Evolutionary conservation across 139 green algal species (phyloP), one percentile per base, ranked within the genome.

Genomic region (Asterochloris sp.): DNA sequence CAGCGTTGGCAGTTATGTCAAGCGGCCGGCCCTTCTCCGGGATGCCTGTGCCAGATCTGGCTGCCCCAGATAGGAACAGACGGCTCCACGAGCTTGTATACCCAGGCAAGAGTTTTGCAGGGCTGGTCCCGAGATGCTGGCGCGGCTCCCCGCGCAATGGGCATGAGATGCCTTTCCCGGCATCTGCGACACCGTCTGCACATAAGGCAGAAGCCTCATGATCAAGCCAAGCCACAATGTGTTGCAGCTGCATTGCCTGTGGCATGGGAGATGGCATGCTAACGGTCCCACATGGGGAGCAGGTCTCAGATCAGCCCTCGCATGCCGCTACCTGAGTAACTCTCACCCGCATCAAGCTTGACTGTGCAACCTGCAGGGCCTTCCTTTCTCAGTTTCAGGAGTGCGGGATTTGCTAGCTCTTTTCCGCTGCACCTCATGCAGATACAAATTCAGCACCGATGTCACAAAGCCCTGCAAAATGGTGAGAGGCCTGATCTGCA

Each of bases 361-460:
- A 54, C 60, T 23, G 26, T 73, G 26, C 68, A 17, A 64, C 21
- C 1, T 85, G 38, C 88, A 96, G 91, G 93, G 93, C 38, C 83
- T 95, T n/a, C 93, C 94, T 0, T 97, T 94, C 79, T 86, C 89
- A 0, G 87, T 97, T 19, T 87, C 88, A 24, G 94, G 94, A 62
- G 87, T 91, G 61, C 91, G 89, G 11, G 94, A 97, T 84, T 84
- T 97, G 69, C 85, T 97, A 26, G 94, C 94, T 0, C 85, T 97
- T 74, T 97, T 96, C 82, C 87, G 94, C 54, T 97, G 94, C 83
- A 91, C 96, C 14, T 94, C 88, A 8, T 95, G 94, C 83, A 93
- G 94, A 23, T 97, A 96, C 85, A 89, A 91, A 75, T 97, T 97
- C 69, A 82, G 78, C 69, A 95, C 91, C 11, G 93, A 96, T 66